Conservation (phyloP, 2,329 filamentous ascomycete species). For the Sporothrix curviconia region DNA sequence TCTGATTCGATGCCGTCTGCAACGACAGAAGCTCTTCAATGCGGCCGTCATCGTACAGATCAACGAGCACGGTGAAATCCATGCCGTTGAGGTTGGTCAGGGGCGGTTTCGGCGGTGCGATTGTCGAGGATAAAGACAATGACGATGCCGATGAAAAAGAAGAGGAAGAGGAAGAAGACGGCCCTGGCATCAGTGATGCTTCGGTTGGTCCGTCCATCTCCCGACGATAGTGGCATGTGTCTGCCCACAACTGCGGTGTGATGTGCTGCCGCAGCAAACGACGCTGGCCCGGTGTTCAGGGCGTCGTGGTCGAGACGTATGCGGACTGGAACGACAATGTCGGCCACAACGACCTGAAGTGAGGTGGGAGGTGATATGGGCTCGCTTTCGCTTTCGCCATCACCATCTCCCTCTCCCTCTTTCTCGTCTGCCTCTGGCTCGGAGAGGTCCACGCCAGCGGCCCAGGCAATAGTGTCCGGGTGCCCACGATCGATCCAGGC, state of each 20-base stretch:
- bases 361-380: neutral
- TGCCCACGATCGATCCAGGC: conserved; percentile 19
- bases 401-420: neutral
- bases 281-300: neutral
- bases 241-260: neutral
- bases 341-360: conserved; percentile 16
- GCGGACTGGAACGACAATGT: conserved; percentile 14
- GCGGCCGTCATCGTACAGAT: conserved; percentile 19
- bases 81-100: conserved; percentile 10
- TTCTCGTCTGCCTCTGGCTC: neutral
- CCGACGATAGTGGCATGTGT: too few species aligned
- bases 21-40: conserved; percentile 20
- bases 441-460: conserved; percentile 9
- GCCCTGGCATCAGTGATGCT: too few species aligned
- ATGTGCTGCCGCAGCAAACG: neutral
- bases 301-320: conserved; percentile 2
- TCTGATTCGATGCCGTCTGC: neutral
- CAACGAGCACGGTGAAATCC: conserved; percentile 17
- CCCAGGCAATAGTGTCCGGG: conserved; percentile 16
- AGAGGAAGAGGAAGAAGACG: too few species aligned
- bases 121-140: neutral
- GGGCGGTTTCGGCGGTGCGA: neutral
- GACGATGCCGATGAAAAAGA: neutral
- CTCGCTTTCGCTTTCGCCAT: neutral
- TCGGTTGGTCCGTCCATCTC: too few species aligned